Evolutionary conservation across 306 rosid genomes (phyloP), one percentile per base, ranked within the genome.

Genomic region (Pachyrhizus erosus): DNA sequence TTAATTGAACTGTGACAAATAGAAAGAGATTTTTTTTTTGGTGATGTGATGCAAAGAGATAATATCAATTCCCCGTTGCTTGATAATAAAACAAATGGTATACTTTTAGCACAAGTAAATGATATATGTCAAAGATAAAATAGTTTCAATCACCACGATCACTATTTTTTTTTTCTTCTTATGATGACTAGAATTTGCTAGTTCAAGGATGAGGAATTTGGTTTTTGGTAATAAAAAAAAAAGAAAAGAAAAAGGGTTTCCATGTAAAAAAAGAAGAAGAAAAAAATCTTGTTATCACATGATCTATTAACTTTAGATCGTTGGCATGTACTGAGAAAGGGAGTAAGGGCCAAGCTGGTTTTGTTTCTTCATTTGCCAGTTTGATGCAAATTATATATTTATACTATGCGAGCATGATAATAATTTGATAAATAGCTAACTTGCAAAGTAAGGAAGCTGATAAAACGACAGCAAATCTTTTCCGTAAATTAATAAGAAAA

Each of bases 381-480:
- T 40, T 10, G 27, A 12, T 23, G 43, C 6, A 39, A 20, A 34
- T 6, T 37, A 37, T 37, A 37, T 7, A 23, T 70, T 13, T n/a
- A 8, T 37, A 34, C 0, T 13, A 70, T 70, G 55, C 20, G 18
- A 10, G 33, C 20, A 21, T 39, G 73, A 68, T 15, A 21, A 40
- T 15, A 42, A 42, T 39, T 10, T 67, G 51, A 39, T 24, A 39
- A 40, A 68, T 10, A 26, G 48, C 9, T 70, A 62, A 45, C 70
- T 37, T 40, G 70, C 68, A 42, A 40, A 42, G 9, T 37, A 69
- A 67, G 77, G 77, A 81, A 85, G 77, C 24, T 15, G 71, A 27
- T 8, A 75, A 84, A 75, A 67, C 69, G 82, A 85, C 68, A 21
- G 31, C 27, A 60, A 64, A 58, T 67, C 68, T 79, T 79, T 66